Evolutionary conservation across 805 yeast species (phyloP).

Genomic region (Candida palmyrensis): DNA sequence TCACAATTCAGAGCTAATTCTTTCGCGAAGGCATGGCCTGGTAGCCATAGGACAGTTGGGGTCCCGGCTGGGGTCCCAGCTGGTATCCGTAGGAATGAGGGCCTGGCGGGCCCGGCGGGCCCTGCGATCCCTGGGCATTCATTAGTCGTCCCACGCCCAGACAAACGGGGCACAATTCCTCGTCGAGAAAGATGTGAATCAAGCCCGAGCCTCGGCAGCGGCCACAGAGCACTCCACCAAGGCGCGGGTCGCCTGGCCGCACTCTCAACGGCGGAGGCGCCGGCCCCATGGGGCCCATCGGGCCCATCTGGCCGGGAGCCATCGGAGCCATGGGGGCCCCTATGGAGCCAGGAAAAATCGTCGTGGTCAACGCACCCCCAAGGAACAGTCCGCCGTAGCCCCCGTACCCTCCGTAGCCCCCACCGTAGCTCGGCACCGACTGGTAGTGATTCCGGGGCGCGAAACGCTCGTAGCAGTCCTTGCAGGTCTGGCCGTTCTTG

Average conservation of each 20-base stretch:
- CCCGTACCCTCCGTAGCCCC: too few species aligned
- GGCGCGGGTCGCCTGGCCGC: conserved; percentile 71
- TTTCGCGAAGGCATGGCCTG: conserved; percentile 3
- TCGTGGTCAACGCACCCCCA: too few species aligned
- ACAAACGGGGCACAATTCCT: conserved; percentile 60
- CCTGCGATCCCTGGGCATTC: conserved; percentile 2
- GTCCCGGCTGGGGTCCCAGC: conserved; percentile 4
- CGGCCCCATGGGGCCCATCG: conserved; percentile 9
- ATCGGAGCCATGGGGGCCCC: background rate
- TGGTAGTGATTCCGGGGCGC: conserved; percentile 37
- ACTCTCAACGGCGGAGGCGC: conserved; percentile 31
- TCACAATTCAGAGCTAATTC: too few species aligned
- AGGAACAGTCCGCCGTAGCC: too few species aligned
- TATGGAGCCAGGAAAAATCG: too few species aligned
- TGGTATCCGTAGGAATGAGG: background rate
- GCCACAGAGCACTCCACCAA: conserved; percentile 71
- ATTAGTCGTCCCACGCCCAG: conserved; percentile 59
- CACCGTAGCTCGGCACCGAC: too few species aligned
- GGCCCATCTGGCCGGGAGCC: conserved; percentile 7
- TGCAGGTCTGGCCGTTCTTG: conserved; percentile 62
- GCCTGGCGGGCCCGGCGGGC: conserved; percentile 4
- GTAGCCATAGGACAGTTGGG: conserved; percentile 2
- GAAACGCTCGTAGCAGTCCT: conserved; percentile 64
- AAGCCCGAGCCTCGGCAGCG: conserved; percentile 65
- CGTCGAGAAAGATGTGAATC: conserved; percentile 50